Conservation (phyloP, 306 rosid species). For the Cucurbita moschata region DNA sequence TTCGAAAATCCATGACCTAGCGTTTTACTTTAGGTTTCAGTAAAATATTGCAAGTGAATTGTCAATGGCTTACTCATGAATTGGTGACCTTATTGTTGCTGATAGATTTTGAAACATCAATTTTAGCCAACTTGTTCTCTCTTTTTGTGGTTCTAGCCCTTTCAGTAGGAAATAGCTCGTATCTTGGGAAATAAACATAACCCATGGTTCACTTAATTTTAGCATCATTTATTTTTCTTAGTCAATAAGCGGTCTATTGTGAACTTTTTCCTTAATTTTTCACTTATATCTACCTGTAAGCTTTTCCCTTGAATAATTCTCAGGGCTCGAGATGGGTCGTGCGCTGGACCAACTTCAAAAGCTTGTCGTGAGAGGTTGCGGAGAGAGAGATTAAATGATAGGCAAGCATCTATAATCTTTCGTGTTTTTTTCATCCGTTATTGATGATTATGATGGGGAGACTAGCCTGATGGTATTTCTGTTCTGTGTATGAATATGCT, state of each 20-base stretch:
- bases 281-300: not conserved
- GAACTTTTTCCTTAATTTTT: not conserved
- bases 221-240: not conserved
- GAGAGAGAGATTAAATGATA: conserved; percentile 78
- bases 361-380: conserved; percentile 87
- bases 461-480: not conserved
- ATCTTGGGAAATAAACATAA: no score
- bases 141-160: not conserved
- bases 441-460: not conserved
- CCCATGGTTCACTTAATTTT: no score
- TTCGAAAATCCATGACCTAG: no score
- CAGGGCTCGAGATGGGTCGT: conserved; percentile 46
- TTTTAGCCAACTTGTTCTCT: not conserved
- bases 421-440: not conserved
- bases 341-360: conserved; percentile 44
- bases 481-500: not conserved
- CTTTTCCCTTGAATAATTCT: conserved; percentile 5
- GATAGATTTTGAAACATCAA: no score
- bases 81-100: no score
- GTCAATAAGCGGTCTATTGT: not conserved
- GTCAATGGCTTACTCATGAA: no score
- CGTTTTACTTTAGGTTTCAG: no score
- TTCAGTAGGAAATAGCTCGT: not conserved
- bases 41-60: no score
- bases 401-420: conserved; percentile 21